Conservation (phyloP, 768 basidiomycete species). For the Lactarius tabidus region DNA sequence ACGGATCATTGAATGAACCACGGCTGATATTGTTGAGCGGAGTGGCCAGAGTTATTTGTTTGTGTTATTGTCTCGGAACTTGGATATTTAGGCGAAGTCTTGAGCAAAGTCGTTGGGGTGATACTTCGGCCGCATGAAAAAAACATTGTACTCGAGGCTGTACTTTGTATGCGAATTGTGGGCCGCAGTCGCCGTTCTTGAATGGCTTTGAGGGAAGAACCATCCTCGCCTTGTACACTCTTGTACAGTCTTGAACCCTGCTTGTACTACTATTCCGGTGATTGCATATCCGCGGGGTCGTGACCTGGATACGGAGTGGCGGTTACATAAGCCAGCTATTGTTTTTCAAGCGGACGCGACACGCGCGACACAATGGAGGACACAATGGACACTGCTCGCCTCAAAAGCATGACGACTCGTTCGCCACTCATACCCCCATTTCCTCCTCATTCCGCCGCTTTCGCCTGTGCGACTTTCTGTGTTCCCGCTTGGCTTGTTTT, state of each 20-base stretch:
- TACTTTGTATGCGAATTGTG: neutral
- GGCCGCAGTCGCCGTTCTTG: neutral
- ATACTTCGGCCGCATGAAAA: neutral
- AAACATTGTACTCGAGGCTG: neutral
- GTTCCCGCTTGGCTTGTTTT: neutral
- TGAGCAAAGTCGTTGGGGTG: neutral
- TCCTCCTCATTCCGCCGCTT: constrained; percentile 16
- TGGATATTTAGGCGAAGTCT: neutral
- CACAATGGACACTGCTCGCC: constrained; percentile 18
- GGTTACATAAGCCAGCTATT: neutral
- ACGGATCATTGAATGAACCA: neutral
- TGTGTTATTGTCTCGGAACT: neutral
- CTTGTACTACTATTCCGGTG: too few relatives aligned
- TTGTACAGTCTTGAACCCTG: too few relatives aligned
- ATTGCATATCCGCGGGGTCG: neutral
- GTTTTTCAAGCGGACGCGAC: neutral
- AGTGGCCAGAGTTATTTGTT: neutral
- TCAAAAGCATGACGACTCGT: constrained; percentile 19
- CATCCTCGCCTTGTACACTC: neutral
- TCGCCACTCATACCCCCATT: neutral
- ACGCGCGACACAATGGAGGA: neutral
- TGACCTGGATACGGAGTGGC: neutral
- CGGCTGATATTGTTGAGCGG: neutral
- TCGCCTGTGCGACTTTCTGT: constrained; percentile 11
- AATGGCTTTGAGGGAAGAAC: neutral